Evolutionary conservation across 2,329 filamentous ascomycete species (phyloP), one percentile per base, ranked within the genome.

Genomic region (Diaporthe batatas): DNA sequence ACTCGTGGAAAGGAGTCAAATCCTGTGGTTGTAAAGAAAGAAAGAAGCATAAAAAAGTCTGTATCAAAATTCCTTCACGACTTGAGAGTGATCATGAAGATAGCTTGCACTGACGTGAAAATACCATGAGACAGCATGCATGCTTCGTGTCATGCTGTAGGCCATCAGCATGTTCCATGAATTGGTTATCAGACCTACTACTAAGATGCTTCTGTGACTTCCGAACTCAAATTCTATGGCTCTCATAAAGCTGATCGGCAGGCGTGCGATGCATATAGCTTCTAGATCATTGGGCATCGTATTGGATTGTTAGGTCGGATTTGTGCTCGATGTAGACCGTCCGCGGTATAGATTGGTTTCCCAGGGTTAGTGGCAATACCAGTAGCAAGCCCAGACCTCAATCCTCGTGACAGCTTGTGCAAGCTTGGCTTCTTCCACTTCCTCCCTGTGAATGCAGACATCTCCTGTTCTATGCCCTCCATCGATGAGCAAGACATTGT

Each of bases 201-300:
- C 2, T 11, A 25, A 14, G n/a, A 7, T 34, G 14, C 32, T 23
- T 51, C 6, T 39, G 21, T 25, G 44, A 3, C 58, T 47, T 62
- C 14, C 14, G 32, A 29, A 36, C 39, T 32, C 16, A 25, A 36
- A 39, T 51, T 21, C 3, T 36, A 12, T 32, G 16, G 12, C 44
- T 12, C 51, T 23, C 10, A 47, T 67, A n/a, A 67, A 23, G 36
- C 14, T 25, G 25, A 67, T 53, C 36, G 62, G n/a, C 44, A 53
- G 14, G 62, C 21, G 7, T 44, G 32, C 39, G 44, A 29, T 67
- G 21, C 12, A 67, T n/a, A 18, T 18, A n/a, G 32, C 29, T 53
- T n/a, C n/a, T 67, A 7, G 44, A 3, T 3, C 29, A 44, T 51
- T 51, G 21, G 21, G 23, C 29, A 39, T 36, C 6, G 23, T 14